Evolutionary conservation across 306 rosid genomes (phyloP).

Genomic region (Prinsepia uniflora): DNA sequence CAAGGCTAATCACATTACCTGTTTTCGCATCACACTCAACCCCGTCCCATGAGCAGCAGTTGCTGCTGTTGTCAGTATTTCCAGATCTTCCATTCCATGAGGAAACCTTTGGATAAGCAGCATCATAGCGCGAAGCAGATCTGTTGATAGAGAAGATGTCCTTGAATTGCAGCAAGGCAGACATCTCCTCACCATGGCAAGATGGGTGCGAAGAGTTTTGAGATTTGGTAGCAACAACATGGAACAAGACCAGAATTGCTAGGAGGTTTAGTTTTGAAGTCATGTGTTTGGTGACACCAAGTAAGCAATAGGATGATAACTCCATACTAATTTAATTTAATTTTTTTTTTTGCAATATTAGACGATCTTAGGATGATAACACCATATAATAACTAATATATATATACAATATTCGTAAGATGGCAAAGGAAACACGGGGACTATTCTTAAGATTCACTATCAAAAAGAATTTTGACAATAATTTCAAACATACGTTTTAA

Average conservation of each 20-base stretch:
- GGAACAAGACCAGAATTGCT: neutral
- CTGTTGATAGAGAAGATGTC: conserved; percentile 1
- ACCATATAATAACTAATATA: too few species aligned
- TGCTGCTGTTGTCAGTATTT: neutral
- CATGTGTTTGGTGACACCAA: neutral
- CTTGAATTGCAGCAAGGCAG: too few species aligned
- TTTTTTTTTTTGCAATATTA: neutral
- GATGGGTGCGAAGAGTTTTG: neutral
- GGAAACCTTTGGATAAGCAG: conserved; percentile 12
- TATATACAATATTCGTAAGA: too few species aligned
- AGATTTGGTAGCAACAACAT: neutral
- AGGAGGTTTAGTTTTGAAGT: neutral
- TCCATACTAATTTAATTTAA: neutral
- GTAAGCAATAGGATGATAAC: neutral
- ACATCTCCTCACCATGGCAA: conserved; percentile 22
- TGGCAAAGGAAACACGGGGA: too few species aligned
- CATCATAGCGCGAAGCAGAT: neutral
- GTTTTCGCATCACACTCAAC: conserved; percentile 8
- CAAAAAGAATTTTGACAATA: too few species aligned
- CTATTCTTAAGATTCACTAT: too few species aligned
- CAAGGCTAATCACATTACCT: neutral
- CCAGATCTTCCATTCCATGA: conserved; percentile 2
- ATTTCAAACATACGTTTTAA: too few species aligned
- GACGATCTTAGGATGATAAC: too few species aligned
- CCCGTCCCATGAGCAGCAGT: conserved; percentile 20